Evolutionary conservation across 352 stramenopile genomes (phyloP).

Genomic region (Thalassiosira livingstoniorum): DNA sequence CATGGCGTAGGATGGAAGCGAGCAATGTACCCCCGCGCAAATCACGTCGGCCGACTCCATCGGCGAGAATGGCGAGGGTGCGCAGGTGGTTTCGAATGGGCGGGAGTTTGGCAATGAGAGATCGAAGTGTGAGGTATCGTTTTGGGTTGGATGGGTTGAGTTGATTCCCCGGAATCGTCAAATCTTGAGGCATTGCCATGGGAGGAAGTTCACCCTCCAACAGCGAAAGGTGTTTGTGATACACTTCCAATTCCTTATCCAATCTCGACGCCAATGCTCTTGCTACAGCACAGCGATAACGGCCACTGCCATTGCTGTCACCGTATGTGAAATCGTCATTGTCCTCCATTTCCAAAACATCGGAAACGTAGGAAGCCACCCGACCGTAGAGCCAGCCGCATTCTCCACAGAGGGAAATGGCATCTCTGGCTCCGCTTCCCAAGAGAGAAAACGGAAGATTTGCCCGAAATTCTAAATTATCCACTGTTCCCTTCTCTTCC

Average conservation of each 20-base stretch:
- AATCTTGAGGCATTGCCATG: not conserved
- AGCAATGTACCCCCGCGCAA: slow-evolving; percentile 71
- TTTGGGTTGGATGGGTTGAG: not conserved
- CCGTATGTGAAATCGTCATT: too few species aligned
- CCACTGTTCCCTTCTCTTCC: not conserved
- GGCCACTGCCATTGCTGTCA: too few species aligned
- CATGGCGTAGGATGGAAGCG: slow-evolving; percentile 61
- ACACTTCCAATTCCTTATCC: slow-evolving; percentile 64
- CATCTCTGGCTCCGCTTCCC: slow-evolving; percentile 69
- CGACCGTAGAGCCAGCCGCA: slow-evolving; percentile 73
- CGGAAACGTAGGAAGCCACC: slow-evolving; percentile 66
- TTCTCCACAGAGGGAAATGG: slow-evolving; percentile 70
- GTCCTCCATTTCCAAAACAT: slow-evolving; percentile 51
- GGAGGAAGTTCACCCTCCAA: slow-evolving; percentile 62
- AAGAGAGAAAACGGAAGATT: slow-evolving; percentile 32
- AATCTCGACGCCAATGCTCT: slow-evolving; percentile 67
- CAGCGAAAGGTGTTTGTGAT: slow-evolving; percentile 63
- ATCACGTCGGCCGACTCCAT: slow-evolving; percentile 55
- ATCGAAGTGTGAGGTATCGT: slow-evolving; percentile 60
- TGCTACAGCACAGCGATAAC: slow-evolving; percentile 33
- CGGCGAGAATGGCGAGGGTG: slow-evolving; percentile 71
- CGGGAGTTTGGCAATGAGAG: slow-evolving; percentile 61
- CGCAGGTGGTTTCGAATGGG: slow-evolving; percentile 55
- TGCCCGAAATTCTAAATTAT: slow-evolving; percentile 36
- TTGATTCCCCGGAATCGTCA: not conserved